Evolutionary conservation across 2,329 filamentous ascomycete genomes (phyloP), one percentile per base, ranked within the genome.

Genomic region (Akanthomyces dipterigenus): DNA sequence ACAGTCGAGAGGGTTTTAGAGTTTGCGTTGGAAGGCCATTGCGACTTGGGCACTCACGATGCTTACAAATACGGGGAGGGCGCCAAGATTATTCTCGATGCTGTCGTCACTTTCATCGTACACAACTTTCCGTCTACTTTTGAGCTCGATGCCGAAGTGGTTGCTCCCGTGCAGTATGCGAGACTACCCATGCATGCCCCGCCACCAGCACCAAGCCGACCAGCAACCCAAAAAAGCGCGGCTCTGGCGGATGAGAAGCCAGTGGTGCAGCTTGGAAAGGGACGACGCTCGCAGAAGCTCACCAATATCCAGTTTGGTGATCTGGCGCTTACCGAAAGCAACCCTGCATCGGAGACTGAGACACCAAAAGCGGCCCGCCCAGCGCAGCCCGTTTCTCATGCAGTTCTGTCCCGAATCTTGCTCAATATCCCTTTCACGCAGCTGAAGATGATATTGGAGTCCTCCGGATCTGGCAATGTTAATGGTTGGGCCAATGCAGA

Each of bases 301-400:
- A 82, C 81, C 63, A 81, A 80, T 64, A 90, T 91, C 57, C 84
- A 86, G 63, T 91, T 91, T 67, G 88, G 88, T n/a, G 87, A 90
- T 65, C 75, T 88, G 22, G 76, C 83, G 67, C 55, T 75, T 64
- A 63, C 67, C 0, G 71, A 73, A 24, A 67, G 67, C 24, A 62
- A 68, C 24, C 65, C 65, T 36, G 67, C 65, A 9, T 49, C 66
- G 11, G 65, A 66, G 8, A 71, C 74, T 3, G 75, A 75, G 40
- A 70, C 60, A 22, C 63, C 64, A n/a, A 58, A 54, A 22, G 61
- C 63, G 5, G 62, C 57, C 14, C 67, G 64, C 34, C 68, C 65
- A 46, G 66, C 66, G 22, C 69, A 68, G 24, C 70, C 70, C 14
- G 67, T 68, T 26, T 73, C 78, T 34, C 78, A 80, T 26, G 77